A percentile compares a stretch with the other conserved stretches of the same genome.
phyloP scores from a whole-genome alignment of 768 basidiomycete genomes.

The Coprinellus micaceus region DNA sequence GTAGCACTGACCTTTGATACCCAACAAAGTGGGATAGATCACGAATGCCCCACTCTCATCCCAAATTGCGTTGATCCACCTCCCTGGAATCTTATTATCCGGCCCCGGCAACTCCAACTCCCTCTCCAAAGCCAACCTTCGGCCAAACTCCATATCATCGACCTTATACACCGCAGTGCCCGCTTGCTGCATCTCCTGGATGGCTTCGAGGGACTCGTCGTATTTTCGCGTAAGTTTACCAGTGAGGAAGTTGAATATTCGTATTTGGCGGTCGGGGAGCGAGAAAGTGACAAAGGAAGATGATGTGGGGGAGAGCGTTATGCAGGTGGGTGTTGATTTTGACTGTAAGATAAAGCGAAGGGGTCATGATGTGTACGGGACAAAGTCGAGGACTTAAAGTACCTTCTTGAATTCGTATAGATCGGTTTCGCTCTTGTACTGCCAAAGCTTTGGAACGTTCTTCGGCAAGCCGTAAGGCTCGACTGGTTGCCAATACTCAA shows the following conservation, averaged over 20 bases:
- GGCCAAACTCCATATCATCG: slow-evolving; percentile 99
- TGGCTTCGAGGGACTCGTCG: slow-evolving; percentile 88
- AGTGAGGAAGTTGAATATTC: slow-evolving; percentile 86
- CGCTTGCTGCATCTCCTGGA: slow-evolving; percentile 99
- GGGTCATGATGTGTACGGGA: not conserved
- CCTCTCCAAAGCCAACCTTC: slow-evolving; percentile 87
- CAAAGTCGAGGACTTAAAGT: not conserved
- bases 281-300: slow-evolving; percentile 92
- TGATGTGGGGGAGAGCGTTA: slow-evolving; percentile 87
- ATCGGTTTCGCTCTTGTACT: slow-evolving; percentile 87
- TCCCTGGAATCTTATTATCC: slow-evolving; percentile 66
- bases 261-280: slow-evolving; percentile 88
- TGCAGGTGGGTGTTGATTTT: slow-evolving; percentile 86
- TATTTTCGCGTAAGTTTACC: slow-evolving; percentile 92
- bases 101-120: slow-evolving; percentile 83
- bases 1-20: slow-evolving; percentile 76
- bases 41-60: slow-evolving; percentile 96
- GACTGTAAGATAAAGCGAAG: slow-evolving; percentile 44
- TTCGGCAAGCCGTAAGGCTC: slow-evolving; percentile 87
- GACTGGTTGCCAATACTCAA: slow-evolving; percentile 92
- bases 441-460: slow-evolving; percentile 77
- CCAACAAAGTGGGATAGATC: slow-evolving; percentile 88
- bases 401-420: slow-evolving; percentile 99
- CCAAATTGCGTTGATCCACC: slow-evolving; percentile 92
- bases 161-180: slow-evolving; percentile 89